Percentiles rank a stretch among this genome's conserved stretches.
These are phyloP conservation scores for Cryptosporidium canis DNA, from an alignment of 169 alveolate genomes.

Conservation along the genomic window DNA sequence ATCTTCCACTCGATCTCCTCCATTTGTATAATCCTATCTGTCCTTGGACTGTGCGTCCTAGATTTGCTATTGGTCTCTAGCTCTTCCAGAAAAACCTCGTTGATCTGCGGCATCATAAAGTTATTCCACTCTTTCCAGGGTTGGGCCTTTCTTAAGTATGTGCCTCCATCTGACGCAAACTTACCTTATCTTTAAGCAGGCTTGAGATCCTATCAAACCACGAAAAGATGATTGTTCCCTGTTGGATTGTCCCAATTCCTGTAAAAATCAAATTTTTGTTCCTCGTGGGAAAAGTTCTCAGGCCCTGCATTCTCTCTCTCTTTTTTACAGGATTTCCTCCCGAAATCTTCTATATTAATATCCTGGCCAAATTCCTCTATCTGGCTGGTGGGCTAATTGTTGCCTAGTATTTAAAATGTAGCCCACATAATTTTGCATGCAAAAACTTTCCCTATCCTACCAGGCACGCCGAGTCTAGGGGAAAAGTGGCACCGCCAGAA, in stretches of 20 bases:
- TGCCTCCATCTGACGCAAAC: not conserved
- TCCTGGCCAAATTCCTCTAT: too few relatives aligned
- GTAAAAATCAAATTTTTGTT: conserved; percentile 41
- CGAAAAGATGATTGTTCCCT: conserved; percentile 37
- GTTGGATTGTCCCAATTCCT: conserved; percentile 33
- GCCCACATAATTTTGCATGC: conserved; percentile 28
- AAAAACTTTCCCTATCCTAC: not conserved
- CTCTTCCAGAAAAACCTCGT: conserved; percentile 11
- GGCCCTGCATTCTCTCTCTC: not conserved
- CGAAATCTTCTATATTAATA: not conserved
- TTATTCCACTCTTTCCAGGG: not conserved
- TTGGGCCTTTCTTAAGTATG: too few relatives aligned
- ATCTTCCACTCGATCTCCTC: conserved; percentile 20
- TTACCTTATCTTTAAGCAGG: conserved; percentile 42
- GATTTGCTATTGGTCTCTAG: not conserved
- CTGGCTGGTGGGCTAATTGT: too few relatives aligned
- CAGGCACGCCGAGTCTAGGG: too few relatives aligned
- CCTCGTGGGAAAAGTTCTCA: conserved; percentile 10
- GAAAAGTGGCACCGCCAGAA: too few relatives aligned
- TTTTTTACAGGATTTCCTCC: not conserved
- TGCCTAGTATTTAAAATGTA: not conserved
- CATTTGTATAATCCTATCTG: not conserved
- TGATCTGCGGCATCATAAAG: not conserved
- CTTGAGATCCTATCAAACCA: conserved; percentile 61
- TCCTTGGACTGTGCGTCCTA: conserved; percentile 5